These are phyloP conservation scores for Cystobasidium tubakii DNA, from an alignment of 768 basidiomycete genomes.

Conservation along the genomic window DNA sequence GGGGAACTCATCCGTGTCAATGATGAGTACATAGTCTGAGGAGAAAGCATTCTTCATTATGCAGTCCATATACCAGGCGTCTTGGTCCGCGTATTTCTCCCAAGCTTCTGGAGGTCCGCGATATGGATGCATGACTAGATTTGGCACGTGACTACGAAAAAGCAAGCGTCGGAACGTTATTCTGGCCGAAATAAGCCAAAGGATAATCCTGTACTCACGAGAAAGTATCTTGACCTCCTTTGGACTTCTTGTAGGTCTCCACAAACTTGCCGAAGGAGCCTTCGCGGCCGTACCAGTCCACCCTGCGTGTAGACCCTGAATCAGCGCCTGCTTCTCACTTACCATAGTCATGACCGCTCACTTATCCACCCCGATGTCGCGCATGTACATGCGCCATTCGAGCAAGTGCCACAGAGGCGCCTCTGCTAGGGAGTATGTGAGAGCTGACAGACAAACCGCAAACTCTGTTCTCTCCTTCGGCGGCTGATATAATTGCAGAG, in stretches of 20 bases:
- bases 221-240: slow-evolving; percentile 22
- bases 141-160: slow-evolving; percentile 18
- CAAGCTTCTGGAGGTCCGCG: slow-evolving; percentile 1
- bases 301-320: background rate
- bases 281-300: slow-evolving; percentile 29
- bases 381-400: slow-evolving; percentile 28
- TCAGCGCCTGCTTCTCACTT: background rate
- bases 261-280: slow-evolving; percentile 15
- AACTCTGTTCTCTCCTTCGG: slow-evolving; percentile 5
- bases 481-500: background rate
- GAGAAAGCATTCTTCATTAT: slow-evolving; percentile 27
- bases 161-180: too few relatives aligned
- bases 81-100: slow-evolving; percentile 26
- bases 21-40: slow-evolving; percentile 11
- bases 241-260: background rate
- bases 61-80: slow-evolving; percentile 27
- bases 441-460: slow-evolving; percentile 16
- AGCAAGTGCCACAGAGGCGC: slow-evolving; percentile 18
- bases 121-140: slow-evolving; percentile 7
- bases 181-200: background rate
- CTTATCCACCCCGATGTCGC: slow-evolving; percentile 15
- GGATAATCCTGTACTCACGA: background rate
- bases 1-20: slow-evolving; percentile 19
- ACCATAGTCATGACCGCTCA: background rate
- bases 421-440: background rate